Percentiles rank a stretch among this genome's conserved stretches.
Conservation (phyloP, 495 filamentous ascomycete species). For the Melanomma pulvis-pyrius region DNA sequence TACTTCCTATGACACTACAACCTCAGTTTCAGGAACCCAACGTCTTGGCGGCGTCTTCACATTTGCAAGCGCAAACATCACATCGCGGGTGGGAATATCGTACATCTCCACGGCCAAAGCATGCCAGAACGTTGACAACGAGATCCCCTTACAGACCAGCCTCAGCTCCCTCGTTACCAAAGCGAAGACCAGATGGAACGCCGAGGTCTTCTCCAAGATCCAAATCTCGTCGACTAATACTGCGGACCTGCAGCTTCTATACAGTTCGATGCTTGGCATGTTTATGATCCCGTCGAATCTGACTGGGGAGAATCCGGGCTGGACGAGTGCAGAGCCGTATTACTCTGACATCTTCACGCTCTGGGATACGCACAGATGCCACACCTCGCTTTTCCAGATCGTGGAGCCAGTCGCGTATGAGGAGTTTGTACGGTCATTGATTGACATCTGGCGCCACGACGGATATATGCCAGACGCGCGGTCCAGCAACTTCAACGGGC, state of each 20-base stretch:
- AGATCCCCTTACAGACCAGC: constrained; percentile 58
- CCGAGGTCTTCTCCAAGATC: constrained; percentile 64
- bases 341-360: constrained; percentile 63
- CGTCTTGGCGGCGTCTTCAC: constrained; percentile 43
- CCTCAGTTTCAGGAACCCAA: constrained; percentile 27
- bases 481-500: constrained; percentile 69
- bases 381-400: constrained; percentile 65
- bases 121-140: constrained; percentile 59
- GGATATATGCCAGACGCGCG: constrained; percentile 55
- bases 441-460: constrained; percentile 71
- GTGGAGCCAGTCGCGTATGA: constrained; percentile 65
- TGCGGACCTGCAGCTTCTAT: constrained; percentile 62
- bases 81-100: constrained; percentile 70
- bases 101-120: constrained; percentile 68
- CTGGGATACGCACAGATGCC: constrained; percentile 66
- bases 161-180: constrained; percentile 54
- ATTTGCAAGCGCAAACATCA: constrained; percentile 49
- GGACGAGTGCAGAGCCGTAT: constrained; percentile 67
- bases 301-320: constrained; percentile 71
- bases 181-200: constrained; percentile 59
- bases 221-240: constrained; percentile 59
- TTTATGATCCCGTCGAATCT: constrained; percentile 70
- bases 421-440: constrained; percentile 67
- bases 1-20: constrained; percentile 28
- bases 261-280: constrained; percentile 70